phyloP scores from a whole-genome alignment of 352 stramenopile genomes.

The Pythium guiyangense region DNA sequence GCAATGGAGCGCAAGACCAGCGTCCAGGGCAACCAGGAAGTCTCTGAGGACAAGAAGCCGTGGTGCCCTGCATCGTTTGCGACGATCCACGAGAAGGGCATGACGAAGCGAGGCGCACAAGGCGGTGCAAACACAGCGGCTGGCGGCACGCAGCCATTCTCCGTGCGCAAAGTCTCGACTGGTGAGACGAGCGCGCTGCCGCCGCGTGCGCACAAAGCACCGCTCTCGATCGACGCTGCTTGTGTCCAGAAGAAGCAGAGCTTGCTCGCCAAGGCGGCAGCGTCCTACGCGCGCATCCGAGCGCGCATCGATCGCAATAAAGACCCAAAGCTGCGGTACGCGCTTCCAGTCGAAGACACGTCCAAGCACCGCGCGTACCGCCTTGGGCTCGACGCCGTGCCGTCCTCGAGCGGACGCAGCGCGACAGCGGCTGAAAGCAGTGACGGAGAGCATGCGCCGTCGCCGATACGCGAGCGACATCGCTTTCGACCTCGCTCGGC shows the following conservation, averaged over 20 bases:
- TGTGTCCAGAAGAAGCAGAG: slow-evolving; percentile 26
- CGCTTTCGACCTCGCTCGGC: slow-evolving; percentile 37
- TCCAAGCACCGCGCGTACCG: slow-evolving; percentile 38
- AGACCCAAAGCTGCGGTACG: slow-evolving; percentile 38
- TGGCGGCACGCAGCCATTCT: slow-evolving; percentile 20
- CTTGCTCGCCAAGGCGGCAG: slow-evolving; percentile 22
- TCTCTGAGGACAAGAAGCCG: slow-evolving; percentile 1
- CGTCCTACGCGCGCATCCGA: slow-evolving; percentile 24
- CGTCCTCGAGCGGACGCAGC: slow-evolving; percentile 17
- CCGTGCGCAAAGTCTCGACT: slow-evolving; percentile 16
- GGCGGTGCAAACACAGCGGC: slow-evolving; percentile 8
- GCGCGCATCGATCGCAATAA: slow-evolving; percentile 27
- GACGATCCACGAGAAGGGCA: slow-evolving; percentile 13
- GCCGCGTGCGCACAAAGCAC: slow-evolving; percentile 15
- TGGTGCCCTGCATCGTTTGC: slow-evolving; percentile 43
- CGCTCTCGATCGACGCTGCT: slow-evolving; percentile 16
- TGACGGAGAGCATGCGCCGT: background rate
- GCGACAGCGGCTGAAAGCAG: background rate
- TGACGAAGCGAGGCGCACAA: slow-evolving; percentile 7
- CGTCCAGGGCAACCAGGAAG: slow-evolving; percentile 2
- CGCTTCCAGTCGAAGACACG: slow-evolving; percentile 42
- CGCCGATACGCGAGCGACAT: background rate
- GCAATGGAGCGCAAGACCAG: slow-evolving; percentile 16
- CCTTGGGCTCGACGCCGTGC: slow-evolving; percentile 40
- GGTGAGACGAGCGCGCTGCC: background rate